Evolutionary conservation across 2,329 filamentous ascomycete species (phyloP).

Genomic region (Tolypocladium cylindrosporum): DNA sequence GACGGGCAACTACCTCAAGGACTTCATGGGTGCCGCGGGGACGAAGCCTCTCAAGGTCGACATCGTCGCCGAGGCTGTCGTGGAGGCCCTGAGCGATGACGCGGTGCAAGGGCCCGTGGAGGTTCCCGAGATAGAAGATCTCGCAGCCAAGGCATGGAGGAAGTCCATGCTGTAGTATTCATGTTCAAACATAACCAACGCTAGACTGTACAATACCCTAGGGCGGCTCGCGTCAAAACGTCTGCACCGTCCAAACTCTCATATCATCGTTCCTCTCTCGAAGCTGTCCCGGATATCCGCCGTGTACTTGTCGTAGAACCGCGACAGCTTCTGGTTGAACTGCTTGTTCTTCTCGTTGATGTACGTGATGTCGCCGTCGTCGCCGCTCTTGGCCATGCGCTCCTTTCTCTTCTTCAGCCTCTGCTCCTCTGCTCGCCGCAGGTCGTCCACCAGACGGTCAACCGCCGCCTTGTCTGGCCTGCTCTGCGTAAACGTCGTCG

Average conservation of each 20-base stretch:
- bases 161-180: conserved; percentile 70
- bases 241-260: conserved; percentile 1
- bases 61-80: conserved; percentile 75
- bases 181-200: conserved; percentile 5
- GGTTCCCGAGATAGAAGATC: conserved; percentile 65
- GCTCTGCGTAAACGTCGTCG: conserved; percentile 70
- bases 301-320: conserved; percentile 99
- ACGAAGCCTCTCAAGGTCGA: conserved; percentile 84
- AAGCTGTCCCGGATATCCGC: conserved; percentile 95
- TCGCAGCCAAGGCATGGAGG: conserved; percentile 79
- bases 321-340: conserved; percentile 93
- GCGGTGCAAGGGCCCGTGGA: conserved; percentile 66
- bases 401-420: conserved; percentile 79
- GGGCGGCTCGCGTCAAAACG: neutral
- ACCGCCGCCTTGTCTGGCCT: conserved; percentile 80
- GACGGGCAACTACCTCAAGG: conserved; percentile 65
- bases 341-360: conserved; percentile 99
- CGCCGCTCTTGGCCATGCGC: conserved; percentile 65
- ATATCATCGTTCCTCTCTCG: conserved; percentile 94
- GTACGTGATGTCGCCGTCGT: conserved; percentile 88
- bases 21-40: conserved; percentile 71
- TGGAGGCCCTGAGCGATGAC: conserved; percentile 75
- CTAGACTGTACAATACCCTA: conserved; percentile 22
- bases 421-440: conserved; percentile 80
- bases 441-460: conserved; percentile 75